Evolutionary conservation across 176 grass and related monocot genomes (phyloP).

Genomic region (Eremochloa ophiuroides): DNA sequence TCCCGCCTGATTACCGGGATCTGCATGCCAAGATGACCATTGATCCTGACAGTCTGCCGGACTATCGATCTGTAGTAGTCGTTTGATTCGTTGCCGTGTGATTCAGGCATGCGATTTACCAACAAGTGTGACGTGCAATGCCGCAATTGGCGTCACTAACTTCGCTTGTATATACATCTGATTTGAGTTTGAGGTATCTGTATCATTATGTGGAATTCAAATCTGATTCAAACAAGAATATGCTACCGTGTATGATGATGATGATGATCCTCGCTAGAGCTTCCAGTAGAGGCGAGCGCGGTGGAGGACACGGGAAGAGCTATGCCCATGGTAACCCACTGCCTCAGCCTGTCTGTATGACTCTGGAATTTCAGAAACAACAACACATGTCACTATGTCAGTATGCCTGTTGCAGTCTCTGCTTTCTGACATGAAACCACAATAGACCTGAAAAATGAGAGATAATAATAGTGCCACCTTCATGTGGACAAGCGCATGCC

Average conservation of each 20-base stretch:
- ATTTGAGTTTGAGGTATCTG: not conserved
- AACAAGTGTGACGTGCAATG: no score
- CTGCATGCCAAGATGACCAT: not conserved
- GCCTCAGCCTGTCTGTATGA: conserved; percentile 70
- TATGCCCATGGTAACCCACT: conserved; percentile 61
- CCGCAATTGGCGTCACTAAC: no score
- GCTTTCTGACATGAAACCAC: not conserved
- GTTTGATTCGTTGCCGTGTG: no score
- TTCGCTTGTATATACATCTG: not conserved
- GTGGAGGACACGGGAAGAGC: conserved; percentile 66
- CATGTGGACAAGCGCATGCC: conserved; percentile 83
- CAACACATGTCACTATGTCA: conserved; percentile 10
- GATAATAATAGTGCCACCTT: conserved; percentile 42
- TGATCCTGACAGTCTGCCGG: not conserved
- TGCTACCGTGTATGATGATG: not conserved
- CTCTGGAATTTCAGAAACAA: conserved; percentile 33
- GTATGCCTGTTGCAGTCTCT: not conserved
- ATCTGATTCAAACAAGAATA: not conserved
- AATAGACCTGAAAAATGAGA: not conserved
- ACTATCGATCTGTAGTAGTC: not conserved
- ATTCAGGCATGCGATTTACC: not conserved
- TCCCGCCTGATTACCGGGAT: not conserved
- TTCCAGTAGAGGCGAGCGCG: conserved; percentile 77
- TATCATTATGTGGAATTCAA: not conserved
- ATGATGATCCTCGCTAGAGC: conserved; percentile 27